These are phyloP conservation scores for Malassezia japonica DNA, from an alignment of 1,284 basidiomycete genomes.

Conservation along the genomic window DNA sequence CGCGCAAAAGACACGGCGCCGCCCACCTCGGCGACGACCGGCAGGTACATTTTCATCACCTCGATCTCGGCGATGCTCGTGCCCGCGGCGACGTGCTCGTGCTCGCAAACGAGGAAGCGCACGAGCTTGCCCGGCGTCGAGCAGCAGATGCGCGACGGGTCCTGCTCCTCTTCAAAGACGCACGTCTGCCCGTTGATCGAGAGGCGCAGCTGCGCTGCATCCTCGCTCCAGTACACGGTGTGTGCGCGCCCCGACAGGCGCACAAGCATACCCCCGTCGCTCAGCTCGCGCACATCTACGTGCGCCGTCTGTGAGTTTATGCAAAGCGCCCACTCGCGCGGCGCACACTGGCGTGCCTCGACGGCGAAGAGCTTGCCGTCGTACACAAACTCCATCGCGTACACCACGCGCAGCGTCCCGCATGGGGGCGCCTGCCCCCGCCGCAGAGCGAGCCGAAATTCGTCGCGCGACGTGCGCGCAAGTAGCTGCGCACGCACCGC, in stretches of 20 bases:
- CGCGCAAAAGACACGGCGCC: conserved; percentile 76
- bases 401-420: too few relatives aligned
- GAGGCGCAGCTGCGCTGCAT: conserved; percentile 66
- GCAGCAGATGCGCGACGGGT: conserved; percentile 89
- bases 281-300: conserved; percentile 58
- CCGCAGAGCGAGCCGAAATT: too few relatives aligned
- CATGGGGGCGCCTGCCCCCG: too few relatives aligned
- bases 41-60: conserved; percentile 46
- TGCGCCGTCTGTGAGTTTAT: conserved; percentile 69
- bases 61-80: conserved; percentile 97
- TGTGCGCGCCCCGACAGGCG: conserved; percentile 86
- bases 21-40: conserved; percentile 81
- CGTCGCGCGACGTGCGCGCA: conserved; percentile 86
- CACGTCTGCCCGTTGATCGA: conserved; percentile 92
- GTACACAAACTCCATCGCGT: conserved; percentile 84
- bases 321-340: conserved; percentile 82
- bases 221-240: conserved; percentile 95
- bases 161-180: conserved; percentile 97
- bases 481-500: conserved; percentile 92
- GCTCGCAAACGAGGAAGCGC: conserved; percentile 86
- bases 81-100: conserved; percentile 89
- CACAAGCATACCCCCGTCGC: conserved; percentile 87
- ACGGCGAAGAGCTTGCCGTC: conserved; percentile 91
- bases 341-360: conserved; percentile 82
- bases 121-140: conserved; percentile 94